Evolutionary conservation across 768 basidiomycete genomes (phyloP).

Genomic region (Coprinopsis cinerea): DNA sequence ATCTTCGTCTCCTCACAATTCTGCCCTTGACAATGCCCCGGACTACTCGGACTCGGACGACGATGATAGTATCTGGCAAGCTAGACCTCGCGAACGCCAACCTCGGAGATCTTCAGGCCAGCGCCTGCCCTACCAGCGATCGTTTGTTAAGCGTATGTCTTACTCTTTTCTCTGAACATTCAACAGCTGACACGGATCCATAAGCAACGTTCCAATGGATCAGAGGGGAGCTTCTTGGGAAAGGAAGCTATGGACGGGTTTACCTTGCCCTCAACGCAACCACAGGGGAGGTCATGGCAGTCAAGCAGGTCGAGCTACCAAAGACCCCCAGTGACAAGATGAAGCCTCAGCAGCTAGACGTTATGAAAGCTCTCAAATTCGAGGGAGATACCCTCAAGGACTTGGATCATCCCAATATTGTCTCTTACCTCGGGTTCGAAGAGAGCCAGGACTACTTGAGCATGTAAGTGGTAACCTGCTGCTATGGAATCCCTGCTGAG

Average conservation of each 20-base stretch:
- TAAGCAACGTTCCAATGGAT: slow-evolving; percentile 83
- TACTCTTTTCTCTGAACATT: background rate
- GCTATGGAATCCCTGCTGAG: background rate
- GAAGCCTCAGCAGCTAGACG: slow-evolving; percentile 55
- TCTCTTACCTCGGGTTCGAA: slow-evolving; percentile 94
- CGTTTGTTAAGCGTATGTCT: slow-evolving; percentile 6
- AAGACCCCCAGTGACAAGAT: slow-evolving; percentile 64
- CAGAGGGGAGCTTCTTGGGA: slow-evolving; percentile 87
- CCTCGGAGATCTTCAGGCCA: background rate
- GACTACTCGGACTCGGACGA: background rate
- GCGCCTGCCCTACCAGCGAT: slow-evolving; percentile 7
- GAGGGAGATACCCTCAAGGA: slow-evolving; percentile 95
- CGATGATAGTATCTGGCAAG: slow-evolving; percentile 1
- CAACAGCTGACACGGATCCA: slow-evolving; percentile 17
- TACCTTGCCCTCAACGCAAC: slow-evolving; percentile 86
- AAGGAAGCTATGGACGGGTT: slow-evolving; percentile 92
- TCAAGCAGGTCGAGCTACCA: slow-evolving; percentile 92
- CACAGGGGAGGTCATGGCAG: slow-evolving; percentile 90
- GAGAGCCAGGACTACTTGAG: slow-evolving; percentile 83
- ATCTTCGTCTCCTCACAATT: background rate
- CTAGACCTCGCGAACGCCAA: background rate
- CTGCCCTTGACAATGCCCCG: background rate
- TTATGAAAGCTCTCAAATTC: slow-evolving; percentile 76
- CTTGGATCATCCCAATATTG: slow-evolving; percentile 94
- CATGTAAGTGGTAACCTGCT: slow-evolving; percentile 57